Evolutionary conservation across 331 rosid species (phyloP), one percentile per base, ranked within the genome.

Genomic region (Arachis monticola): DNA sequence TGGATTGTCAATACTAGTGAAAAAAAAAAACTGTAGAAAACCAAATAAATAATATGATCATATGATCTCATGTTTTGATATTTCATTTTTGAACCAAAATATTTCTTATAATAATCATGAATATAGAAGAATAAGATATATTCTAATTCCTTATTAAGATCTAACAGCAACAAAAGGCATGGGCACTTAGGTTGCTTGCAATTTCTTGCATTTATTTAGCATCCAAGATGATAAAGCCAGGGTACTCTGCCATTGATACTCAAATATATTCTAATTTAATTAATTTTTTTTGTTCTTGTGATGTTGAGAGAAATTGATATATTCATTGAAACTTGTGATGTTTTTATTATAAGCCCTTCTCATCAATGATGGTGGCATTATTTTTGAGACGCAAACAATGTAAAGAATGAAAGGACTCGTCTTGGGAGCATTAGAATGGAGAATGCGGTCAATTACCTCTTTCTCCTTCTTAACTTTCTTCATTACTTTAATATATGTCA

Each of bases 1-100:
- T 45, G 99, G 97, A 84, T 92, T 96, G 79, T 90, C 96, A 48
- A 94, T 72, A 67, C 99, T 97, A 9, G 99, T 94, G 82, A 94
- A 94, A 22, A 22, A 22, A 22, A 22, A 22, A 22, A 72, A 89
- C 99, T 94, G 91, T 80, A 81, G 71, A 71, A 53, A 67, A 60
- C 73, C 83, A 84, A 82, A 65, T 48, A 72, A 78, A 77, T 40
- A 57, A 38, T 80, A 22, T 22, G 27, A 22, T 22, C 27, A 22
- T 22, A 22, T 22, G 27, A 22, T 22, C 27, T 22, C 27, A 22
- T 22, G 27, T 22, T 22, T 22, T 22, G 27, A 22, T 22, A 22
- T 22, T 22, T 22, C 27, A 22, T 22, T 22, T 22, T 22, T 22
- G 27, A 22, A 22, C 27, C 27, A 22, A 22, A 22, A 22, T 22